phyloP scores from a whole-genome alignment of 73 alveolate genomes.

The Paramecium tetraurelia region DNA sequence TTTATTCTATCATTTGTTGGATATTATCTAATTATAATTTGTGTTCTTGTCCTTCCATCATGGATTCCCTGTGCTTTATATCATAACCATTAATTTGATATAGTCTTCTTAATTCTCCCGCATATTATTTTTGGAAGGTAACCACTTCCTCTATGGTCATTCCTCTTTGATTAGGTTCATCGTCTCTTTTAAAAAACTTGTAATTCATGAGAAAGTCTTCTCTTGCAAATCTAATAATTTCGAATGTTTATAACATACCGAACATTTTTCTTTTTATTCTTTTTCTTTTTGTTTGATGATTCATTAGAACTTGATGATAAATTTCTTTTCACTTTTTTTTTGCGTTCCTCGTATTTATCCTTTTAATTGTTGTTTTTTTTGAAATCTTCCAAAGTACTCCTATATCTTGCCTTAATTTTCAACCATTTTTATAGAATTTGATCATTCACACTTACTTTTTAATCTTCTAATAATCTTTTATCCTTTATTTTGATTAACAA shows the following conservation, averaged over 20 bases:
- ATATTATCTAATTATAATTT: not conserved
- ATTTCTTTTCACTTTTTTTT: not conserved
- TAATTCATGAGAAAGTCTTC: not conserved
- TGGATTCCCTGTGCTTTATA: slow-evolving; percentile 17
- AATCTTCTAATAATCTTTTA: not conserved
- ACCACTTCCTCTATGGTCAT: not conserved
- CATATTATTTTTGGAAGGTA: not conserved
- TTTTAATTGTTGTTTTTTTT: not conserved
- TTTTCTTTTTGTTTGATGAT: not conserved
- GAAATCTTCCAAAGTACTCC: not conserved
- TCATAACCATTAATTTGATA: not conserved
- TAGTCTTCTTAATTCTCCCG: not conserved
- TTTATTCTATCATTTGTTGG: slow-evolving; percentile 18
- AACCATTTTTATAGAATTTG: not conserved
- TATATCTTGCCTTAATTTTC: not conserved
- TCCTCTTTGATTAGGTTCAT: slow-evolving; percentile 25
- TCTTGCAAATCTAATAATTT: not conserved
- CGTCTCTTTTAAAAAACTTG: not conserved
- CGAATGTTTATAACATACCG: not conserved
- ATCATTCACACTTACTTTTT: not conserved
- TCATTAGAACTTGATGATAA: not conserved
- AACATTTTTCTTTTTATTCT: not conserved
- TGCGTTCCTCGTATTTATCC: not conserved
- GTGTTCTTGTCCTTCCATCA: slow-evolving; percentile 26
- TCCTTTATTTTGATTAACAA: not conserved